These are phyloP conservation scores for Coriolopsis trogii DNA, from an alignment of 1,284 basidiomycete genomes.

Conservation along the genomic window DNA sequence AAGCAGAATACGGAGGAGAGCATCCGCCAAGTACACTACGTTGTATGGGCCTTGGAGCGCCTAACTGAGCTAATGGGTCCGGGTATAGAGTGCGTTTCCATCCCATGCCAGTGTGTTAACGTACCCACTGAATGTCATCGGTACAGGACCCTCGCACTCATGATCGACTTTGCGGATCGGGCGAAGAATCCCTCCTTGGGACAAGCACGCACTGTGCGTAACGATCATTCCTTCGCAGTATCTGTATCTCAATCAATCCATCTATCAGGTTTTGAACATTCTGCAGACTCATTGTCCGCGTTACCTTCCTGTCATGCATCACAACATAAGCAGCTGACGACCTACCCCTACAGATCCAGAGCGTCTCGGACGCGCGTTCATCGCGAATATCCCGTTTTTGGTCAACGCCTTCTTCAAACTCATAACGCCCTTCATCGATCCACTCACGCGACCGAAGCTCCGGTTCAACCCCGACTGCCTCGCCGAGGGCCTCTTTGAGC, in stretches of 20 bases:
- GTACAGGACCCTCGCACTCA: constrained; percentile 65
- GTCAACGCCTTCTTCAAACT: constrained; percentile 83
- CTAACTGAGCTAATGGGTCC: constrained; percentile 74
- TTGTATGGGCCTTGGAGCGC: constrained; percentile 76
- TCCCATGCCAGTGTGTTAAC: not conserved
- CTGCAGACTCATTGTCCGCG: constrained; percentile 76
- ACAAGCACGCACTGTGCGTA: constrained; percentile 61
- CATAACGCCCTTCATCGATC: constrained; percentile 81
- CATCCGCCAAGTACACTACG: constrained; percentile 74
- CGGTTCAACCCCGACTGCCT: constrained; percentile 67
- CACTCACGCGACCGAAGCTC: constrained; percentile 63
- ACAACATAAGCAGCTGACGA: not conserved
- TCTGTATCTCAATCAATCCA: not conserved
- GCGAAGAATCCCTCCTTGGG: constrained; percentile 75
- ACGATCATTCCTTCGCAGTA: constrained; percentile 35
- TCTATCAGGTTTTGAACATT: constrained; percentile 61
- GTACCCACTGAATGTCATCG: not conserved
- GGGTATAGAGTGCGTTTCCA: constrained; percentile 69
- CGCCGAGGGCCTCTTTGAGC: constrained; percentile 59
- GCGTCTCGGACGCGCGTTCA: constrained; percentile 84
- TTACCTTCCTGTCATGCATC: constrained; percentile 41
- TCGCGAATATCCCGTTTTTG: constrained; percentile 84
- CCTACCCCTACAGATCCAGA: constrained; percentile 75
- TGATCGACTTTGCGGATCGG: constrained; percentile 84
- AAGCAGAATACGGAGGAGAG: constrained; percentile 83